Conservation (phyloP, 495 filamentous ascomycete genomes). For the Penicillium subrubescens region DNA sequence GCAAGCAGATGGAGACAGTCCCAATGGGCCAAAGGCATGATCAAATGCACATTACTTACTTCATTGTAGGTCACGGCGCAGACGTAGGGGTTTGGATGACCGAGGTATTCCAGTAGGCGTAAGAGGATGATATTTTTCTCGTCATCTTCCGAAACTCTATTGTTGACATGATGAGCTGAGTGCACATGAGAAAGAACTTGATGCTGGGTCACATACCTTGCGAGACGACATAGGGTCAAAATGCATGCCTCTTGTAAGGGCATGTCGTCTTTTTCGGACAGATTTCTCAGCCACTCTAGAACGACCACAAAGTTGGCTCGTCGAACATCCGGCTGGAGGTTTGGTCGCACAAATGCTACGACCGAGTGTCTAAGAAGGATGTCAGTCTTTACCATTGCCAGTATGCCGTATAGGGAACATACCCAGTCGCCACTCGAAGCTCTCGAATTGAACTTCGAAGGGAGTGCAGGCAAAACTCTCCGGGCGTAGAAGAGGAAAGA, state of each 20-base stretch:
- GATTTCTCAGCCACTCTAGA: constrained; percentile 66
- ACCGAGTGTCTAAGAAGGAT: constrained; percentile 57
- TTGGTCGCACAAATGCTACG: constrained; percentile 61
- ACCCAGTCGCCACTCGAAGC: constrained; percentile 79
- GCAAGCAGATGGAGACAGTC: neutral
- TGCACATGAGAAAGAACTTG: neutral
- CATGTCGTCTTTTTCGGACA: constrained; percentile 65
- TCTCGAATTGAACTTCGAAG: constrained; percentile 83
- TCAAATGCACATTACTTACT: constrained; percentile 43
- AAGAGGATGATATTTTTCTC: constrained; percentile 84
- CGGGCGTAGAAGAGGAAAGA: constrained; percentile 63
- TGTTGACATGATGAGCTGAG: neutral
- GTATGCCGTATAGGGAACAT: constrained; percentile 13
- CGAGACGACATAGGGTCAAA: constrained; percentile 79
- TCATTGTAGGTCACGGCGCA: constrained; percentile 80
- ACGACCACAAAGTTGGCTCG: constrained; percentile 67
- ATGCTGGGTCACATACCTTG: constrained; percentile 49
- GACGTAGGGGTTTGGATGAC: constrained; percentile 76
- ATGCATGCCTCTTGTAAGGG: constrained; percentile 81
- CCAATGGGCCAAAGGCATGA: neutral
- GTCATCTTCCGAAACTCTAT: constrained; percentile 65
- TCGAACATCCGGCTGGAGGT: constrained; percentile 46
- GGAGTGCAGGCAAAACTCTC: constrained; percentile 79
- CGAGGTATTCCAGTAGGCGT: constrained; percentile 82
- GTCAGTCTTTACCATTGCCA: neutral